Base-by-base conservation (phyloP, 495 filamentous ascomycete species). In the Penicillium egyptiacum region DNA sequence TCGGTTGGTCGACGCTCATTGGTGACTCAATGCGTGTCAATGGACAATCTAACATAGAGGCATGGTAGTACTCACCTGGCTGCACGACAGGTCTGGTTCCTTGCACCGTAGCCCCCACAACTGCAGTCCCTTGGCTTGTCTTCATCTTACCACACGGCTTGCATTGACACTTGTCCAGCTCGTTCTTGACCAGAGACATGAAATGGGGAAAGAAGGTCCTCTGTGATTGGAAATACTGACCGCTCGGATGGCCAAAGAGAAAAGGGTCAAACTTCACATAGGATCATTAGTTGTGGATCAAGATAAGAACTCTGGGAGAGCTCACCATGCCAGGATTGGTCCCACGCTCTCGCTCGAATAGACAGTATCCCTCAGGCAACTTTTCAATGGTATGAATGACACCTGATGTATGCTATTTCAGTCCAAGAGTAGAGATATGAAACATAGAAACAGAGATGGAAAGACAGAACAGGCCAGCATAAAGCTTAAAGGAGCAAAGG, bases 121-220 rank as follows among this genome's bases (percentile, higher is more conserved):
- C 14, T 19, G 50, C 35, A 33, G 23, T 64, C 57, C 60, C 59
- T 53, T 57, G 23, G 45, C 19, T 39, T 46, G 40, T 35, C 62
- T 61, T 53, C 50, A 47, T 55, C 5, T 4, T 12, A 9, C n/a
- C 58, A 40, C 78, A 79, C 59, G 77, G 57, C 35, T 65, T 40
- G 66, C 76, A 79, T 46, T 67, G 23, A 45, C 78, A 81, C 30
- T 25, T n/a, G 4, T 37, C 43, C 3, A 46, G 43, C 31, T 33
- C 23, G 5, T 33, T n/a, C 16, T 45, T 31, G 23, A 37, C 31
- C 9, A 55, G 7, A 23, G 31, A n/a, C 1, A 55, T 14, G 65
- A 86, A 86, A 57, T 88, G 85, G 0, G 78, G 77, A 28, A 77
- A 83, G 66, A 86, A 87, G 6, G 75, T 64, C 6, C 70, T 66